Evolutionary conservation across 108 stramenopile genomes (phyloP).

Genomic region (Cyclotella distinguenda): DNA sequence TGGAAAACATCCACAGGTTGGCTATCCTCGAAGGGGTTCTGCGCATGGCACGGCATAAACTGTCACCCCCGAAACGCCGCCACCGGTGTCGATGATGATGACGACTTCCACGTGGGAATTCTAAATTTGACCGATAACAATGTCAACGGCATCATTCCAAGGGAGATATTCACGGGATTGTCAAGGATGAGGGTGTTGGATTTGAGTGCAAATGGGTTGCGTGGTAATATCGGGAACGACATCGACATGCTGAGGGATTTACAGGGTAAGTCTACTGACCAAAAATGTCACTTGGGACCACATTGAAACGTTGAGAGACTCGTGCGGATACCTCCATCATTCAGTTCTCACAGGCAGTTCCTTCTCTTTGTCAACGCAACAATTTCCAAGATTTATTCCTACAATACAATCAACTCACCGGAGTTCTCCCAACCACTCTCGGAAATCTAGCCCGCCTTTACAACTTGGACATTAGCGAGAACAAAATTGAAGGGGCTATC

Average conservation of each 20-base stretch:
- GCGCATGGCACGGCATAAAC: slow-evolving; percentile 36
- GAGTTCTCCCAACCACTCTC: slow-evolving; percentile 30
- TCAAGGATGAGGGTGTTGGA: slow-evolving; percentile 37
- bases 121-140: slow-evolving; percentile 62
- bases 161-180: slow-evolving; percentile 45
- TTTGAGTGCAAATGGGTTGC: slow-evolving; percentile 50
- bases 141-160: slow-evolving; percentile 52
- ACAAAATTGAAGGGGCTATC: slow-evolving; percentile 53
- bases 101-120: slow-evolving; percentile 30
- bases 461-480: slow-evolving; percentile 47
- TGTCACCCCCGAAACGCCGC: slow-evolving; percentile 27
- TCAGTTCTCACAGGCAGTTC: no score
- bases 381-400: slow-evolving; percentile 25
- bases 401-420: slow-evolving; percentile 19
- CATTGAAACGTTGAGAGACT: no score
- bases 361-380: no score
- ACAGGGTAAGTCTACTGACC: slow-evolving; percentile 34
- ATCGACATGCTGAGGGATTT: slow-evolving; percentile 36
- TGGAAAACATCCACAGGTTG: slow-evolving; percentile 31
- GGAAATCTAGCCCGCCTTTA: slow-evolving; percentile 26
- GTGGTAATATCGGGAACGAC: slow-evolving; percentile 39
- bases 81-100: slow-evolving; percentile 8
- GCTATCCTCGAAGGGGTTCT: slow-evolving; percentile 27
- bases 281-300: no score
- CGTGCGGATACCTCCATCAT: no score